phyloP scores from a whole-genome alignment of 2,329 filamentous ascomycete species.

The Pyrenophora teres region DNA sequence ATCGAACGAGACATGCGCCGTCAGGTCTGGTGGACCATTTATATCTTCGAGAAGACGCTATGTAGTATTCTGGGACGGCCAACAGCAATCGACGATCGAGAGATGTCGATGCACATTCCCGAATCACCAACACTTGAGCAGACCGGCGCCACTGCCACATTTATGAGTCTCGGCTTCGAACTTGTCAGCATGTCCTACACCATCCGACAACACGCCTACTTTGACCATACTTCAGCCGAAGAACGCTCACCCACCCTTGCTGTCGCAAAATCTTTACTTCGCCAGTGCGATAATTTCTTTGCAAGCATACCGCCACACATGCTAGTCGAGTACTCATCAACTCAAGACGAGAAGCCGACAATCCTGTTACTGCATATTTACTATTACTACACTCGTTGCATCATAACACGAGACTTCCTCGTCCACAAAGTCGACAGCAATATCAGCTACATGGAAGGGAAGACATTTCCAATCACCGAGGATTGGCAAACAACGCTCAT shows the following conservation, averaged over 20 bases:
- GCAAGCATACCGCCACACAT: conserved; percentile 20
- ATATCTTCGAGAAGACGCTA: conserved; percentile 32
- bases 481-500: conserved; percentile 19
- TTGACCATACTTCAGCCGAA: conserved; percentile 23
- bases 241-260: conserved; percentile 26
- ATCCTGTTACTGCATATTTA: conserved; percentile 29
- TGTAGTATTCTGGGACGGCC: conserved; percentile 34
- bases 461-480: conserved; percentile 8
- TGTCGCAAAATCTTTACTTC: conserved; percentile 25
- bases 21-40: conserved; percentile 36
- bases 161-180: conserved; percentile 17
- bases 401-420: conserved; percentile 31
- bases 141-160: conserved; percentile 20
- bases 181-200: conserved; percentile 25
- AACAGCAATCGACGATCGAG: conserved; percentile 32
- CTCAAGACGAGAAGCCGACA: conserved; percentile 17
- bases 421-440: conserved; percentile 31
- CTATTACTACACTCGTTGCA: conserved; percentile 31
- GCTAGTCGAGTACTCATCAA: conserved; percentile 14
- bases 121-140: conserved; percentile 26
- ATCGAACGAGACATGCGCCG: conserved; percentile 34
- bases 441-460: conserved; percentile 21
- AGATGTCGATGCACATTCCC: conserved; percentile 28
- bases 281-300: conserved; percentile 27
- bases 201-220: conserved; percentile 31